Evolutionary conservation across 495 filamentous ascomycete species (phyloP), one percentile per base, ranked within the genome.

Genomic region (Emericellopsis terricola): DNA sequence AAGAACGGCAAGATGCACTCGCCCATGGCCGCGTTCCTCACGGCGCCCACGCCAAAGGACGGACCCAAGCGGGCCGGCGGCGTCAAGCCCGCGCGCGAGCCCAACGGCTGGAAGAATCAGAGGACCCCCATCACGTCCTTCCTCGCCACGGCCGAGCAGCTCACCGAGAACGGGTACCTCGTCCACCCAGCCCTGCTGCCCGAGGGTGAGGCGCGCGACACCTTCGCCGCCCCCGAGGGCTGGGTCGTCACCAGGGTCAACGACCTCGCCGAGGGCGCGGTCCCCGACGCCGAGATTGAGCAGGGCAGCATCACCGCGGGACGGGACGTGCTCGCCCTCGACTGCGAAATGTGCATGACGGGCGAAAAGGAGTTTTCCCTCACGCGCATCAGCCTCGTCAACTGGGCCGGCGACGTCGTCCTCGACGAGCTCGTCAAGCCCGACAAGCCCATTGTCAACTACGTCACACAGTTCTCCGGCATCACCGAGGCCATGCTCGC

Each of bases 261-360:
- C 9, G 63, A 46, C 8, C 50, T 79, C 13, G 72, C 76, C 30
- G 76, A 76, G n/a, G 79, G 72, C 0, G 51, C 67, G 29, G 61
- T 77, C 1, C 71, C 74, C 1, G 76, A 80, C 15, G 46, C 55
- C 4, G 71, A 86, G 33, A 75, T 91, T 28, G 64, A 89, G 51
- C 52, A 72, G 41, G 89, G 82, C 11, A 82, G 81, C 47, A 59
- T 93, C 35, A 89, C 85, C 2, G 81, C 70, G 9, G 91, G 86
- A 14, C 71, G 80, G 27, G 70, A 76, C n/a, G 58, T 96, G 5
- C 53, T 89, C 15, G 75, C 82, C 8, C 63, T 97, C 33, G 89
- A 97, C 44, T 97, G 89, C 50, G 89, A 97, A 50, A 97, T 97
- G 89, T 93, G 84, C 46, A 68, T 76, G 48, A 87, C 85, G 0